A percentile compares a stretch with the other conserved stretches of the same genome.
These are phyloP conservation scores for Pseudevernia furfuracea DNA, from an alignment of 495 filamentous ascomycete species.

Conservation along the genomic window DNA sequence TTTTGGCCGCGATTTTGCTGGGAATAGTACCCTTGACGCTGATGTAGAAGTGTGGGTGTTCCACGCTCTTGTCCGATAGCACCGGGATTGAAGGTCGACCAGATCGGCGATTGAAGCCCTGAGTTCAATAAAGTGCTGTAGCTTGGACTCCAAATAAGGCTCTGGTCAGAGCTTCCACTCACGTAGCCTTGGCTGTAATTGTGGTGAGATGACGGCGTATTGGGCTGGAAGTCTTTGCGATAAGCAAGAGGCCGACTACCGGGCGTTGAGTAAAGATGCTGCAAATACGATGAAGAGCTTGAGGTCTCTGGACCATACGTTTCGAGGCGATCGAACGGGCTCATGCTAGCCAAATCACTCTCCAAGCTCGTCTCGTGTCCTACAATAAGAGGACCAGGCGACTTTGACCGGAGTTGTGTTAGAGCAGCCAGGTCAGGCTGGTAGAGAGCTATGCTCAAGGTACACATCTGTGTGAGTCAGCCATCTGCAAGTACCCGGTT, in stretches of 20 bases:
- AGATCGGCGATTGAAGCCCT: conserved; percentile 15
- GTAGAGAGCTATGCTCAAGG: conserved; percentile 24
- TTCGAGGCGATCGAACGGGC: conserved; percentile 6
- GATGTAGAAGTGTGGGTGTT: conserved; percentile 13
- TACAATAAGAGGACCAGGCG: conserved; percentile 22
- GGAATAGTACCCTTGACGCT: conserved; percentile 8
- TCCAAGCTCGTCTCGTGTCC: conserved; percentile 20
- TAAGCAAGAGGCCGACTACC: conserved; percentile 6
- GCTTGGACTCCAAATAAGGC: conserved; percentile 14
- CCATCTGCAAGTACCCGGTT: conserved; percentile 8
- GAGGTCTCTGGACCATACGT: conserved; percentile 8
- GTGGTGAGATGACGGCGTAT: conserved; percentile 16
- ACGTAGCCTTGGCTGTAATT: conserved; percentile 10
- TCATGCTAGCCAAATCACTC: conserved; percentile 17
- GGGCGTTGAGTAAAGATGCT: conserved; percentile 1
- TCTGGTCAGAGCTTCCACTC: conserved; percentile 9
- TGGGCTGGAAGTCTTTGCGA: conserved; percentile 19
- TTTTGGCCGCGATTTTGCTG: conserved; percentile 15
- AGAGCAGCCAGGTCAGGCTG: conserved; percentile 9
- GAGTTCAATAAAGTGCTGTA: conserved; percentile 12
- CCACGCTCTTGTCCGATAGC: conserved; percentile 31
- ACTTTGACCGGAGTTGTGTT: conserved; percentile 2
- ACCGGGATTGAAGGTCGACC: conserved; percentile 25
- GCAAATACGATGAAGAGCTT: conserved; percentile 14
- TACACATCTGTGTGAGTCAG: conserved; percentile 24